These are phyloP conservation scores for Limnanthes douglasii DNA, from an alignment of 345 rosid species.

Conservation along the genomic window DNA sequence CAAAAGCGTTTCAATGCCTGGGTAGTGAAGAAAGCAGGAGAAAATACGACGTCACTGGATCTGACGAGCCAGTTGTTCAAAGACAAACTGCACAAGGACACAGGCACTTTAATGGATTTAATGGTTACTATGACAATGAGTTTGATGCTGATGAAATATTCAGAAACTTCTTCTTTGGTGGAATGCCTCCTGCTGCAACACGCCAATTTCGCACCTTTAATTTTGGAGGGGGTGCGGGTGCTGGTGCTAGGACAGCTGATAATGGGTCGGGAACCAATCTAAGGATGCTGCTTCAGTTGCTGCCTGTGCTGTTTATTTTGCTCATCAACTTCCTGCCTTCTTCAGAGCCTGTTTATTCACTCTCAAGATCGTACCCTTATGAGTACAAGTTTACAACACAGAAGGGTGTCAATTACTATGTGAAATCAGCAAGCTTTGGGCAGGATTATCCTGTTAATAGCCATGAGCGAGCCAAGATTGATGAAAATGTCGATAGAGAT, in stretches of 20 bases:
- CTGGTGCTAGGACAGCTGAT: slow-evolving; percentile 38
- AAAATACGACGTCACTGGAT: slow-evolving; percentile 62
- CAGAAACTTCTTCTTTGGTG: slow-evolving; percentile 85
- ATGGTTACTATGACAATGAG: slow-evolving; percentile 55
- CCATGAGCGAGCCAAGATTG: slow-evolving; percentile 30
- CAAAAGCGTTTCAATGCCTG: slow-evolving; percentile 88
- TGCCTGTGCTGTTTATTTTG: slow-evolving; percentile 63
- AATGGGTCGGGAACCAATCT: slow-evolving; percentile 37
- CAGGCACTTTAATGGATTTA: slow-evolving; percentile 32
- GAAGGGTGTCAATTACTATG: slow-evolving; percentile 70
- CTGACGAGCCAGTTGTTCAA: slow-evolving; percentile 56
- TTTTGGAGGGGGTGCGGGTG: slow-evolving; percentile 50
- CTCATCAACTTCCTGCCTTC: slow-evolving; percentile 68
- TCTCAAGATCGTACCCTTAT: slow-evolving; percentile 63
- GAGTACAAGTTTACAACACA: slow-evolving; percentile 54
- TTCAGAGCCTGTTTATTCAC: slow-evolving; percentile 49
- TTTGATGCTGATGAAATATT: slow-evolving; percentile 89
- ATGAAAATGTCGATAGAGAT: slow-evolving; percentile 60
- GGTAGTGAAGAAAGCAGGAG: slow-evolving; percentile 53
- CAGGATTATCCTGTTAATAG: slow-evolving; percentile 49
- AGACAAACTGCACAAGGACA: slow-evolving; percentile 26
- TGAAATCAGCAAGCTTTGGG: slow-evolving; percentile 63
- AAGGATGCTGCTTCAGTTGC: slow-evolving; percentile 53
- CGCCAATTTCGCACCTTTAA: slow-evolving; percentile 57
- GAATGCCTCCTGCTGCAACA: slow-evolving; percentile 60